These are phyloP conservation scores for Camellia sinensis DNA, from an alignment of 148 eudicot genomes.

Conservation along the genomic window DNA sequence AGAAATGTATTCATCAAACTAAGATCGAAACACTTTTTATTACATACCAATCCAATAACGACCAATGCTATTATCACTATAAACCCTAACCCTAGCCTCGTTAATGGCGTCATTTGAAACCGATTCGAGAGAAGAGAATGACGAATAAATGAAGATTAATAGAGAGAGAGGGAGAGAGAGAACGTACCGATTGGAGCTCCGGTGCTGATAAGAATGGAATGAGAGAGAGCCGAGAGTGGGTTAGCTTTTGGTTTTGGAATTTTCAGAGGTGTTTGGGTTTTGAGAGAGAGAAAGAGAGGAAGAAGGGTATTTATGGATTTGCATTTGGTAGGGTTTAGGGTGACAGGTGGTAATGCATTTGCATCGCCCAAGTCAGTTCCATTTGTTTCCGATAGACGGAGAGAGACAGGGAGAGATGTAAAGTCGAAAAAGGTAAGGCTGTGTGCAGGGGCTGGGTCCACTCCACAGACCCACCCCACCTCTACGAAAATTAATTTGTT, in stretches of 20 bases:
- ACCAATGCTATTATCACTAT: slow-evolving; percentile 23
- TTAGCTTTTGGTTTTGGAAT: slow-evolving; percentile 1
- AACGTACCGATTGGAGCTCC: slow-evolving; percentile 44
- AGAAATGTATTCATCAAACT: slow-evolving; percentile 24
- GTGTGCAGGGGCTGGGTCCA: too few relatives aligned
- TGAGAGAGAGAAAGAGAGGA: neutral
- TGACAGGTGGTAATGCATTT: neutral
- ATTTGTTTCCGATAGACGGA: neutral
- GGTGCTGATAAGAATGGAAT: slow-evolving; percentile 34
- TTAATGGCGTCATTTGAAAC: slow-evolving; percentile 16
- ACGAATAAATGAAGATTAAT: slow-evolving; percentile 22
- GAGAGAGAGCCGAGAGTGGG: neutral
- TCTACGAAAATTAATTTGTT: too few relatives aligned
- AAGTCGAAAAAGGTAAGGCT: too few relatives aligned
- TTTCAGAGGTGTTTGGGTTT: neutral
- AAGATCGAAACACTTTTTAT: slow-evolving; percentile 15
- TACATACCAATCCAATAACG: slow-evolving; percentile 18
- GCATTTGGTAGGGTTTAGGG: slow-evolving; percentile 15
- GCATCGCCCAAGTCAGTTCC: slow-evolving; percentile 5
- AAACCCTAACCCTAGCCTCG: slow-evolving; percentile 32
- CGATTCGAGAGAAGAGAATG: slow-evolving; percentile 19
- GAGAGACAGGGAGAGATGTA: neutral
- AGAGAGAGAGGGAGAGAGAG: slow-evolving; percentile 2
- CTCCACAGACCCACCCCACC: too few relatives aligned
- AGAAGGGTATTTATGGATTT: slow-evolving; percentile 17